These are phyloP conservation scores for Gremmenia infestans DNA, from an alignment of 2,329 filamentous ascomycete species.

Conservation along the genomic window DNA sequence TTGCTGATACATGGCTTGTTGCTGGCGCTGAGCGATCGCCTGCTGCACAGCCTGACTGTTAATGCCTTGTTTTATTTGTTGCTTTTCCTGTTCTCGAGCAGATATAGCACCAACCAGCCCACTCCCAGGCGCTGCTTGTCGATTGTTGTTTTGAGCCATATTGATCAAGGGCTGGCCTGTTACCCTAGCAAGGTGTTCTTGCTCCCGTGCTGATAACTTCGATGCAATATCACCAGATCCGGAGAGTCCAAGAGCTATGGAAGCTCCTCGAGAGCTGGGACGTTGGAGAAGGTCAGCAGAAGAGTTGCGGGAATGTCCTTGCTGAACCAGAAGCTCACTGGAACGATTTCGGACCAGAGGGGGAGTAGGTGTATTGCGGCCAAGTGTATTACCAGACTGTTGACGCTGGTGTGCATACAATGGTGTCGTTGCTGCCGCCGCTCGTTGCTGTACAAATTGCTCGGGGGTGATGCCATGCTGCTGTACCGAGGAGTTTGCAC, in stretches of 20 bases:
- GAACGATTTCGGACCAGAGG: conserved; percentile 36
- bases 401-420: conserved; percentile 55
- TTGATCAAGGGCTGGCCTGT: conserved; percentile 72
- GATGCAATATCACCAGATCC: conserved; percentile 43
- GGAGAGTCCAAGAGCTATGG: conserved; percentile 29
- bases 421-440: conserved; percentile 50
- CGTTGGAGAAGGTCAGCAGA: conserved; percentile 45
- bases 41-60: conserved; percentile 68
- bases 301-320: conserved; percentile 39
- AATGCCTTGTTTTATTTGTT: conserved; percentile 62
- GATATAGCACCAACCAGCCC: conserved; percentile 77
- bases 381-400: conserved; percentile 46
- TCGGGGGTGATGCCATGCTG: conserved; percentile 60
- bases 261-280: conserved; percentile 56
- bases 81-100: conserved; percentile 71
- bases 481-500: conserved; percentile 43
- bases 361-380: conserved; percentile 39
- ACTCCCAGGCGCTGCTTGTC: conserved; percentile 41
- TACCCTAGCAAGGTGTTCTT: conserved; percentile 79
- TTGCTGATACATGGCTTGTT: conserved; percentile 36
- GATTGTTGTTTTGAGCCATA: conserved; percentile 42
- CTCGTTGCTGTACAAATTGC: conserved; percentile 78
- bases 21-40: conserved; percentile 65
- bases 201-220: conserved; percentile 77
- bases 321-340: conserved; percentile 24